phyloP scores from a whole-genome alignment of 805 yeast genomes.

The Saccharomycopsis fermentans region DNA sequence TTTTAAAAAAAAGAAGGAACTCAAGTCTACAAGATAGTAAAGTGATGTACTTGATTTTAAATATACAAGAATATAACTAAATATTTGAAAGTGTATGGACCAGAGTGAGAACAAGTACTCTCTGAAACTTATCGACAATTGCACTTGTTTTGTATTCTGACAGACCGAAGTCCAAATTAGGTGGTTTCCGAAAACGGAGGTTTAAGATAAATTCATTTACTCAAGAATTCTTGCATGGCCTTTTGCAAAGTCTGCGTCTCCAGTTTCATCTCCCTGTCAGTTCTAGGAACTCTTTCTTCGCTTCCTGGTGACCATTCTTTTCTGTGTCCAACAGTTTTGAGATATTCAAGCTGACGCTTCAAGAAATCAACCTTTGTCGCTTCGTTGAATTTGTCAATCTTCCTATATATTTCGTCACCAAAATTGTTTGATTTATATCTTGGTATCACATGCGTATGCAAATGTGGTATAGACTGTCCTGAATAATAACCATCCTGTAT shows the following conservation, averaged over 20 bases:
- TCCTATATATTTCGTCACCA: conserved; percentile 67
- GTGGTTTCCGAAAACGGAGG: too few relatives aligned
- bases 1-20: too few relatives aligned
- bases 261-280: conserved; percentile 51
- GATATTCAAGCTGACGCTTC: conserved; percentile 24
- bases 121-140: too few relatives aligned
- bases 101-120: too few relatives aligned
- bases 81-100: too few relatives aligned
- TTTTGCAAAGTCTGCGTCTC: conserved; percentile 30
- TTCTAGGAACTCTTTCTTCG: conserved; percentile 46
- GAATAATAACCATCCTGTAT: conserved; percentile 96
- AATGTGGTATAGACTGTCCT: conserved; percentile 93
- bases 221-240: neutral
- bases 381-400: conserved; percentile 50
- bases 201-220: too few relatives aligned
- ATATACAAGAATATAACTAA: too few relatives aligned
- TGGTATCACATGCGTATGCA: conserved; percentile 91
- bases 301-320: conserved; percentile 32
- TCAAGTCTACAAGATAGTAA: too few relatives aligned
- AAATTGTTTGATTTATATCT: conserved; percentile 47
- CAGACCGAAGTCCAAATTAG: too few relatives aligned
- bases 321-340: conserved; percentile 22
- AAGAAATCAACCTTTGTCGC: conserved; percentile 26
- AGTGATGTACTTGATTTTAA: too few relatives aligned
- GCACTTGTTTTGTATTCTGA: too few relatives aligned